Evolutionary conservation across 164 flowering plant genomes (phyloP).

Genomic region (Tetrastigma voinierianum): DNA sequence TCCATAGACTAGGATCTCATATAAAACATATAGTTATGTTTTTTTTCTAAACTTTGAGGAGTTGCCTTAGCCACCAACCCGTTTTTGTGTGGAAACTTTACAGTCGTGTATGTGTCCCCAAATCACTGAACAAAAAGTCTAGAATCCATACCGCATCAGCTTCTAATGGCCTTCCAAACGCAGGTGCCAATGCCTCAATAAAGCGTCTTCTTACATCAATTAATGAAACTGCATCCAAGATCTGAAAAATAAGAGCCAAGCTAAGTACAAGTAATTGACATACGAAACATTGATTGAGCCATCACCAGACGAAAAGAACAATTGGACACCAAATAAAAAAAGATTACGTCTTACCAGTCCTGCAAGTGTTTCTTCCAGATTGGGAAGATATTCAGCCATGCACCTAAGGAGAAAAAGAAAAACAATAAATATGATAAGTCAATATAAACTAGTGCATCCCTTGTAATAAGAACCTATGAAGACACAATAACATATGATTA

Average conservation of each 20-base stretch:
- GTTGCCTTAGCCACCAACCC: too few relatives aligned
- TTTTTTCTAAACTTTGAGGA: too few relatives aligned
- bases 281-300: background rate
- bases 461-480: constrained; percentile 1
- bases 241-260: constrained; percentile 22
- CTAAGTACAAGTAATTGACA: background rate
- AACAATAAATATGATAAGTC: background rate
- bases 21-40: too few relatives aligned
- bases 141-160: constrained; percentile 72
- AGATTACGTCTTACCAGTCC: constrained; percentile 54
- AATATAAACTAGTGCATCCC: background rate
- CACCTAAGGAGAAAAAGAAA: constrained; percentile 54
- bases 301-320: constrained; percentile 1
- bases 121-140: background rate
- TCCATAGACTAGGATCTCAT: too few relatives aligned
- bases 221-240: constrained; percentile 65
- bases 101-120: too few relatives aligned
- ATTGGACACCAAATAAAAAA: background rate
- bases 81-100: too few relatives aligned
- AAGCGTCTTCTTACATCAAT: constrained; percentile 71
- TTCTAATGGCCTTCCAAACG: constrained; percentile 82
- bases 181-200: constrained; percentile 68
- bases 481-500: constrained; percentile 7
- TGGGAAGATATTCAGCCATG: constrained; percentile 94
- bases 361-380: constrained; percentile 66